These are phyloP conservation scores for Carpinus viminea DNA, from an alignment of 306 rosid species.

Conservation along the genomic window DNA sequence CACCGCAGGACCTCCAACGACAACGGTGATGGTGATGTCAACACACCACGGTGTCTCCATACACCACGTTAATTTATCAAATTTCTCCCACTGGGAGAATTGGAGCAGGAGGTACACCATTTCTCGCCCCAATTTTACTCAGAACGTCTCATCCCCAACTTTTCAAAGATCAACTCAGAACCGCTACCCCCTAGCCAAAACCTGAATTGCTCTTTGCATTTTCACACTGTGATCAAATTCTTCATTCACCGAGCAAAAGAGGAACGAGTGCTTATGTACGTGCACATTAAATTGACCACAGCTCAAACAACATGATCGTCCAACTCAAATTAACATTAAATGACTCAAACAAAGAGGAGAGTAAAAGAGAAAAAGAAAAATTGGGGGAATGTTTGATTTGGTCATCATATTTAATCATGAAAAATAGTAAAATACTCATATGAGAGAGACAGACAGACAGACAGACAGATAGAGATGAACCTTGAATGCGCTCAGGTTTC, in stretches of 20 bases:
- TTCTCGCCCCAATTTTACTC: background rate
- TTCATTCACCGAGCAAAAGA: background rate
- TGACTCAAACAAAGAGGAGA: background rate
- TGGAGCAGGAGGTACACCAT: background rate
- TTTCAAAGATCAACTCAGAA: background rate
- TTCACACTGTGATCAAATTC: background rate
- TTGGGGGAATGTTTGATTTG: background rate
- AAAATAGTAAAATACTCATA: background rate
- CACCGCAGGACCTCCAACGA: too few relatives aligned
- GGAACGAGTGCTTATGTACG: background rate
- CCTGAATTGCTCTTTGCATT: background rate
- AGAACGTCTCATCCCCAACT: background rate
- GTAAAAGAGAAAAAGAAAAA: background rate
- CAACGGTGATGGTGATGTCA: too few relatives aligned
- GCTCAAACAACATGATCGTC: background rate
- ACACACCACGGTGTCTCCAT: too few relatives aligned
- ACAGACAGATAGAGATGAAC: slow-evolving; percentile 34
- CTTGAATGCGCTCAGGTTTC: slow-evolving; percentile 53
- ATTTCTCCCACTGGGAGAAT: too few relatives aligned
- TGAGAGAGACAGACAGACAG: background rate
- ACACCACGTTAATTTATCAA: too few relatives aligned
- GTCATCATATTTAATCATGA: background rate
- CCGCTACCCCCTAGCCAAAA: background rate
- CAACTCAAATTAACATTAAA: background rate
- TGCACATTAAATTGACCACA: background rate